Base-by-base conservation (phyloP, 2,329 filamentous ascomycete species). In the Pseudogymnoascus sp. region DNA sequence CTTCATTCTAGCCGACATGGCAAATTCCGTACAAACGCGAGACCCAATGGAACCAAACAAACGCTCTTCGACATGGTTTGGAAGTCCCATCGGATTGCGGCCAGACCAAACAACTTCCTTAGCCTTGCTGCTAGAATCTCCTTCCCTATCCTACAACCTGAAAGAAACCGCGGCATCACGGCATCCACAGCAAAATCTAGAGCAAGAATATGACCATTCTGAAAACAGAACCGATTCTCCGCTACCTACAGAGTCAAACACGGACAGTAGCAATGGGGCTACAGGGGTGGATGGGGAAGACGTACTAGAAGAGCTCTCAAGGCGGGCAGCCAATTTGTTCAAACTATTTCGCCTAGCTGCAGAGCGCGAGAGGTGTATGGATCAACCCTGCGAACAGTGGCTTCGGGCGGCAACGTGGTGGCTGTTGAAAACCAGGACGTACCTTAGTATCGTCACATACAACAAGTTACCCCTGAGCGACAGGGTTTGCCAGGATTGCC, bases 381-480 rank as follows among this genome's bases (percentile, higher is more conserved):
- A 84, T 63, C 81, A 82, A 36, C 88, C 84, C 61, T 78, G 85
- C 0, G 79, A 82, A 53, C 85, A 91, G 65, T 88, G 92, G 78
- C 81, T 89, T 8, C 83, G 90, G 64, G 88, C 86, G 23, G 87
- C 86, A 2, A 78, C 90, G 0, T 97, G 93, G 93, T 97, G 93
- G 93, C 96, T 96, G 70, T 73, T 96, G 53, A 89, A 85, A 68
- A 93, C 92, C 21, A 87, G 92, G 66, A 84, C 87, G 71, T 86
- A 87, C 8, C 80, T 96, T 61, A 21, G 16, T 42, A 92, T 96
- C 73, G 75, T 78, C 10, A 80, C 88, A 37, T 86, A 96, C 59
- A 83, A 90, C 65, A 86, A 85, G 61, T 82, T 84, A 5, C 38
- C 38, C 38, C 8, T 42, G 38, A 82, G 79, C 67, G 79, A 84